These are phyloP conservation scores for Leucocoprinus leucothites DNA, from an alignment of 768 basidiomycete species.

Conservation along the genomic window DNA sequence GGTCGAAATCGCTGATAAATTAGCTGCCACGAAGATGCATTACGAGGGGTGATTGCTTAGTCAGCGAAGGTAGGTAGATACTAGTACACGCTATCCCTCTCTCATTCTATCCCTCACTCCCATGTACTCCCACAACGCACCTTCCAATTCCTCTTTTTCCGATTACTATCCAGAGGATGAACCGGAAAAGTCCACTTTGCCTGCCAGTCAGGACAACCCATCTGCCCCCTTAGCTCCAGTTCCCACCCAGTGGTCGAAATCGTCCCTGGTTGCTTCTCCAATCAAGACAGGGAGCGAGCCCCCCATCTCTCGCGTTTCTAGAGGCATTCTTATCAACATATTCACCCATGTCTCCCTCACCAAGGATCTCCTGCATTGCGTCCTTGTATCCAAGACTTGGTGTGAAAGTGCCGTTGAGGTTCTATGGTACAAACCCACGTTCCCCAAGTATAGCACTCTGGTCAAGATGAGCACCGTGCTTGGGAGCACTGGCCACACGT, in stretches of 20 bases:
- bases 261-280: slow-evolving; percentile 17
- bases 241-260: slow-evolving; percentile 67
- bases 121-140: slow-evolving; percentile 55
- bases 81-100: slow-evolving; percentile 15
- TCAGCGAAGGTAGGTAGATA: slow-evolving; percentile 13
- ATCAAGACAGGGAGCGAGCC: slow-evolving; percentile 33
- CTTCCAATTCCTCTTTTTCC: slow-evolving; percentile 76
- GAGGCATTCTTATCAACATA: slow-evolving; percentile 91
- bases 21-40: too few relatives aligned
- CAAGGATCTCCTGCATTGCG: slow-evolving; percentile 67
- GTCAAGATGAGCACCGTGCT: slow-evolving; percentile 78
- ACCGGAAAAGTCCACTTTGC: slow-evolving; percentile 45
- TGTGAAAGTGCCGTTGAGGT: slow-evolving; percentile 95
- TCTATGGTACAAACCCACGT: slow-evolving; percentile 88
- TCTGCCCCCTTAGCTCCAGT: slow-evolving; percentile 38
- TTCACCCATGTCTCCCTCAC: slow-evolving; percentile 77
- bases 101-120: slow-evolving; percentile 15
- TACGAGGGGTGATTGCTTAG: slow-evolving; percentile 2
- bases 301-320: slow-evolving; percentile 70
- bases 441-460: slow-evolving; percentile 67
- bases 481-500: slow-evolving; percentile 61
- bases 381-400: slow-evolving; percentile 88
- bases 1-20: not conserved
- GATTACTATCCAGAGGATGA: slow-evolving; percentile 69
- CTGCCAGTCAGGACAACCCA: slow-evolving; percentile 43